Base-by-base conservation (phyloP, 495 filamentous ascomycete genomes). In the Lepraria neglecta region DNA sequence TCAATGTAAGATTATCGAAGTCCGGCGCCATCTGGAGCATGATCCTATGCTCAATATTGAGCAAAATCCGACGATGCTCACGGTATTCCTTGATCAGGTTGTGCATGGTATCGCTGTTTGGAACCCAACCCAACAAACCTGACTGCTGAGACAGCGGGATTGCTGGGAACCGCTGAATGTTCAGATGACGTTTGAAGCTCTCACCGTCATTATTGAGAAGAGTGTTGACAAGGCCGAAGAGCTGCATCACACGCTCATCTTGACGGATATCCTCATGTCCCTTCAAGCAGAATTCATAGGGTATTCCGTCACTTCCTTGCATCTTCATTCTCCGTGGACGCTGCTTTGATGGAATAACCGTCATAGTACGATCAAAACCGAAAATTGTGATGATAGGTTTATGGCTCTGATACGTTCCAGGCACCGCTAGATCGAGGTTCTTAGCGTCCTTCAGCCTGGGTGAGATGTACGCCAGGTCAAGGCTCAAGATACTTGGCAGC, bases 1-100 rank as follows among this genome's bases (percentile, higher is more conserved):
- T 99, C 31, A 99, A 82, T 0, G 94, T 96, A 15, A 99, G 83
- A 65, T 95, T 96, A 65, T 99, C 94, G 69, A 97, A 97, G 72
- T 99, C 94, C 3, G 94, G 95, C 14, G 94, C 94, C 94, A 99
- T 99, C 71, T 99, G 94, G 40, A 99, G 78, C 94, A 99, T 99
- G 68, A 99, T 97, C 28, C 94, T 87, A 68, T 99, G 94, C 74
- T 99, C 94, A 63, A 99, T 99, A 67, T 99, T 99, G 51, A 99
- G 84, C 28, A 99, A 78, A 63, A 99, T 99, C 68, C 95, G 95
- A 33, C 94, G 85, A 59, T 89, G 94, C 71, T 99, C 95, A 56
- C 94, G 85, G 70, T 99, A 99, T 71, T 99, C 94, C 59, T 95
- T 85, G 68, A 99, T 97, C 21, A 99, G 80, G 21, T 95, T 88